Evolutionary conservation across 495 filamentous ascomycete genomes (phyloP).

Genomic region (Penicillium manginii): DNA sequence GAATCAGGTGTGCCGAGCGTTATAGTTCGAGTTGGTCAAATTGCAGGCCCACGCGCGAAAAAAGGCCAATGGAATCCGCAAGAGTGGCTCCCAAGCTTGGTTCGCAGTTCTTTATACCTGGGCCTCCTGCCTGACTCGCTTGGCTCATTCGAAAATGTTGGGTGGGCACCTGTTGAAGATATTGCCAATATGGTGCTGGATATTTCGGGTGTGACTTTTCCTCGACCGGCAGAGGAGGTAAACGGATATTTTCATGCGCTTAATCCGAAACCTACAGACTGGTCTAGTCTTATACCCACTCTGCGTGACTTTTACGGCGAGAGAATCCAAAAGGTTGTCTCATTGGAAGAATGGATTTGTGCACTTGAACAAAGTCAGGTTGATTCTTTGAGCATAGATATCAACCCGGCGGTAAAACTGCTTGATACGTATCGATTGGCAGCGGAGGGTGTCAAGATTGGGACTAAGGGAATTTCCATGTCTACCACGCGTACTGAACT

Average conservation of each 20-base stretch:
- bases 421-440: not conserved
- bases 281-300: constrained; percentile 1
- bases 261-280: constrained; percentile 17
- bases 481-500: constrained; percentile 11
- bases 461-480: not conserved
- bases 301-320: not conserved
- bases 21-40: constrained; percentile 60
- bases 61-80: constrained; percentile 37
- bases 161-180: constrained; percentile 26
- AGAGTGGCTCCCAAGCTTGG: constrained; percentile 37
- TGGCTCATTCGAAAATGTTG: constrained; percentile 7
- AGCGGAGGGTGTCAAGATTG: not conserved
- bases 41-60: constrained; percentile 50
- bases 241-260: constrained; percentile 24
- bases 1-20: constrained; percentile 36
- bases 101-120: constrained; percentile 6
- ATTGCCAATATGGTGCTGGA: constrained; percentile 18
- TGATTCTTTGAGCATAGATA: not conserved
- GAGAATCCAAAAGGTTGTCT: not conserved
- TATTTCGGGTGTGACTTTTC: constrained; percentile 4
- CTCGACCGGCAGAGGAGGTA: not conserved
- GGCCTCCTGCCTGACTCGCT: constrained; percentile 10
- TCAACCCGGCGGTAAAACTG: constrained; percentile 4
- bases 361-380: constrained; percentile 2
- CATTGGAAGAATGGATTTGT: constrained; percentile 1